A percentile compares a stretch with the other conserved stretches of the same genome.
phyloP scores from a whole-genome alignment of 495 filamentous ascomycete genomes.

The Talaromyces adpressus region DNA sequence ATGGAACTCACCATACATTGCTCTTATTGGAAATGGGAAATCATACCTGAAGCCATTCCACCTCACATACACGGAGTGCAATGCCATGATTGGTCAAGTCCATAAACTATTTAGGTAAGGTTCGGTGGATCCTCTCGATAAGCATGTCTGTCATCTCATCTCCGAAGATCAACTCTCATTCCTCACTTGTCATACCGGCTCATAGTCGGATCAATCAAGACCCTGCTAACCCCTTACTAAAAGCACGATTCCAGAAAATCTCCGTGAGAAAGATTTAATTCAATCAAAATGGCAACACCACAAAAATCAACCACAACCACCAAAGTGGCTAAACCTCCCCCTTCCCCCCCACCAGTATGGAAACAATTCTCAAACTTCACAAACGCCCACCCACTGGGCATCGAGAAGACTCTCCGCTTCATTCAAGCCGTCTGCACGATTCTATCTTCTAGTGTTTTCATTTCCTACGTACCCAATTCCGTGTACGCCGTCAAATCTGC shows the following conservation, averaged over 20 bases:
- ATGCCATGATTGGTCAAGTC: neutral
- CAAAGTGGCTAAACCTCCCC: neutral
- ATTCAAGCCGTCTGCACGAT: conserved; percentile 50
- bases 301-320: neutral
- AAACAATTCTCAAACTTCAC: conserved; percentile 30
- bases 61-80: neutral
- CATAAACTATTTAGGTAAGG: neutral
- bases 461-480: conserved; percentile 2
- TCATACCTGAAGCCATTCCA: neutral
- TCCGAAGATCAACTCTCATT: neutral
- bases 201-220: neutral
- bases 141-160: neutral
- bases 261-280: too few species aligned
- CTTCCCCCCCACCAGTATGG: neutral
- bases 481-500: conserved; percentile 6
- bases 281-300: neutral
- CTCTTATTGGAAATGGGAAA: neutral
- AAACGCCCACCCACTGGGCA: conserved; percentile 29
- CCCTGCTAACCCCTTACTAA: too few species aligned
- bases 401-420: conserved; percentile 57
- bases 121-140: neutral
- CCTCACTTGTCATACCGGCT: neutral
- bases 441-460: conserved; percentile 3
- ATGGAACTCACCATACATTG: neutral
- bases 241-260: too few species aligned